Base-by-base conservation (phyloP, 2,329 filamentous ascomycete species). In the Trichophyton rubrum region DNA sequence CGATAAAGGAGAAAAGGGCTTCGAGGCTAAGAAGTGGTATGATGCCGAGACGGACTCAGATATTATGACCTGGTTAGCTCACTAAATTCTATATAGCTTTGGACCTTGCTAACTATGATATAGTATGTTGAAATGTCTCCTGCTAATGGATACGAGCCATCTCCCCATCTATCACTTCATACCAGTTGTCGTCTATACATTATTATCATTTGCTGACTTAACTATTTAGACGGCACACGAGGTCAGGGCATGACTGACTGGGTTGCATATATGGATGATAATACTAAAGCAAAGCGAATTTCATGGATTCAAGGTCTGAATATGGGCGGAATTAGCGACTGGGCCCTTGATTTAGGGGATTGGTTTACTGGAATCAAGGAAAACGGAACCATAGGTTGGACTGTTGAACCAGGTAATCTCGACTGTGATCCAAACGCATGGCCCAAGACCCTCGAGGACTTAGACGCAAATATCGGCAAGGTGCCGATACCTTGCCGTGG, bases 251-350 rank as follows among this genome's bases (percentile, higher is more conserved):
- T 64, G 1, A 56, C 73, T 13, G 43, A 47, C 17, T 71, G 69
- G 62, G 73, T 73, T 1, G 65, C 70, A n/a, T 76, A 72, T 38
- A 70, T 71, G 68, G 49, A 67, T 66, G 35, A 62, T 11, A 60
- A 43, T 0, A 69, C 57, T 13, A 72, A 71, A 49, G 15, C 30
- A 0, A 20, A n/a, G 1, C 67, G 71, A 5, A 61, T 58, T 0
- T 40, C 57, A 0, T 35, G 61, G 0, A 72, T 67, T 59, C 49
- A 67, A 41, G 47, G 38, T 0, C 43, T 67, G 0, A 67, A 68
- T 43, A 66, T 74, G 53, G 67, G 62, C 0, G 71, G 71, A 1
- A 71, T 62, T 17, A 61, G 63, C 20, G 68, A 74, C 57, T 75
- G 71, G 72, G 72, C 72, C 9, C 63, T 67, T 17, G 71, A 74